Evolutionary conservation across 257 asterid genomes (phyloP).

Genomic region (Thymus mandschuricus): DNA sequence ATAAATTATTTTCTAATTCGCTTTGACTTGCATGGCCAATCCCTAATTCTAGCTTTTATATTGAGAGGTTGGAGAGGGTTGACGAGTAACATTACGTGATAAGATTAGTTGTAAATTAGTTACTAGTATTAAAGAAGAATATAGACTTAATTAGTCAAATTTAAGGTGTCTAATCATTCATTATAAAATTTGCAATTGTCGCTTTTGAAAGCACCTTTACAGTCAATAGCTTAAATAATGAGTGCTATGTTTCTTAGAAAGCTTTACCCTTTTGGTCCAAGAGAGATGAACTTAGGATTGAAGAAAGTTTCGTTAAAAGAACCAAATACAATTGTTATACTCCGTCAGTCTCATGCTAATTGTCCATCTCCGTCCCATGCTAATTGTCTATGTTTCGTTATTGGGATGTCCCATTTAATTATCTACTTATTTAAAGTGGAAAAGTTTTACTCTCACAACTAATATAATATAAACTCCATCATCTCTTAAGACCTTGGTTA

Average conservation of each 20-base stretch:
- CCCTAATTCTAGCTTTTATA: slow-evolving; percentile 6
- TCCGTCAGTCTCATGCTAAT: no score
- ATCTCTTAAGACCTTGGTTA: no score
- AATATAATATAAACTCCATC: no score
- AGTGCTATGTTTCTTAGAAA: neutral
- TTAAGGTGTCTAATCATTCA: neutral
- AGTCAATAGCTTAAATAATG: slow-evolving; percentile 2
- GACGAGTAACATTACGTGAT: neutral
- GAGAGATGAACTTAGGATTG: neutral
- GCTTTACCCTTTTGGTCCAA: neutral
- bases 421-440: no score
- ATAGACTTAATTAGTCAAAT: neutral
- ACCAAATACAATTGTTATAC: neutral
- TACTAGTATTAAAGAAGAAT: neutral
- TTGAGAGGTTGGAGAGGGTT: slow-evolving; percentile 7
- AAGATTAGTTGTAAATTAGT: slow-evolving; percentile 1
- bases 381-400: no score
- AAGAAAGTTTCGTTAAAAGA: neutral
- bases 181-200: neutral
- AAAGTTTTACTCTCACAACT: no score
- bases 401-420: no score
- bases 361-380: no score
- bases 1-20: neutral
- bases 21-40: slow-evolving; percentile 22
- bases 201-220: slow-evolving; percentile 12